These are phyloP conservation scores for Luzula sylvatica DNA, from an alignment of 176 grass and related monocot species.

Conservation along the genomic window DNA sequence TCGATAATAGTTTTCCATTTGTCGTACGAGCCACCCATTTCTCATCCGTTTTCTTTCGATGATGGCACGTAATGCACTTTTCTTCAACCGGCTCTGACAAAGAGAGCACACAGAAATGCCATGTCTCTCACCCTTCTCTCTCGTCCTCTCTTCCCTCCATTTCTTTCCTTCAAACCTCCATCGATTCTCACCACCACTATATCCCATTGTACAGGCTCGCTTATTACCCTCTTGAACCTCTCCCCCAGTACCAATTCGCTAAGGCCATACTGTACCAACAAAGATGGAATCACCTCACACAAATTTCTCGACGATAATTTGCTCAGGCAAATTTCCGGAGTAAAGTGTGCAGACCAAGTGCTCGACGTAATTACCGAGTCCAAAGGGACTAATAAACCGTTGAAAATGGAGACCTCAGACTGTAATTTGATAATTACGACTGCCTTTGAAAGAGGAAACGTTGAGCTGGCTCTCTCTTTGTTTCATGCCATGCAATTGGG, in stretches of 20 bases:
- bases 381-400: not conserved
- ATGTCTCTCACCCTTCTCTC: constrained; percentile 46
- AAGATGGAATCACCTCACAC: constrained; percentile 21
- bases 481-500: constrained; percentile 54
- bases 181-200: not conserved
- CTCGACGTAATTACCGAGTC: constrained; percentile 38
- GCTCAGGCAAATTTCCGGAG: constrained; percentile 28
- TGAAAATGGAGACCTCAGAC: constrained; percentile 27
- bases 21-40: constrained; percentile 19
- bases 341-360: constrained; percentile 38
- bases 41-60: constrained; percentile 22
- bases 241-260: constrained; percentile 1
- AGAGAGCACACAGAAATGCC: not conserved
- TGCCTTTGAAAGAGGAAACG: constrained; percentile 53
- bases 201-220: constrained; percentile 5
- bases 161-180: constrained; percentile 1
- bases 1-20: no score
- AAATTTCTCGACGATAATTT: constrained; percentile 29
- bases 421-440: constrained; percentile 48
- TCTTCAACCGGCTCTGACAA: constrained; percentile 26
- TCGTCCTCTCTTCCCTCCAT: constrained; percentile 18
- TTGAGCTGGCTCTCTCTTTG: constrained; percentile 52
- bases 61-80: not conserved
- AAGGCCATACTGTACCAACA: constrained; percentile 27
- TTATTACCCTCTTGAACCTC: not conserved